phyloP scores from a whole-genome alignment of 305 asterid genomes.

The Fraxinus ornus region DNA sequence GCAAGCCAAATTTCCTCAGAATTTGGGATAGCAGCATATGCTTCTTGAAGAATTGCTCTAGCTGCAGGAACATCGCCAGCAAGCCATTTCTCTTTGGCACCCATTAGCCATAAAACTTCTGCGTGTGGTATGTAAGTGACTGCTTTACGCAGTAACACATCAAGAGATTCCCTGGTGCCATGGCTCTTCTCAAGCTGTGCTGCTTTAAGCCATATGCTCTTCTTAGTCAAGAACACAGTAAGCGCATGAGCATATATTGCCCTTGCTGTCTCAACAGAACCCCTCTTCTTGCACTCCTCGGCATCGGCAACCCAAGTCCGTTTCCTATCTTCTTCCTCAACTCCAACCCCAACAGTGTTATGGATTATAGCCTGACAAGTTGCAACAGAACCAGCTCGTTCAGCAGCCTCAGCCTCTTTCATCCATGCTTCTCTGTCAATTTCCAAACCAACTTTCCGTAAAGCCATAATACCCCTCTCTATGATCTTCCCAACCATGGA shows the following conservation, averaged over 20 bases:
- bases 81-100: slow-evolving; percentile 98
- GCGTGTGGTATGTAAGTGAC: slow-evolving; percentile 89
- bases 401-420: slow-evolving; percentile 96
- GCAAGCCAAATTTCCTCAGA: slow-evolving; percentile 98
- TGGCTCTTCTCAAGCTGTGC: slow-evolving; percentile 97
- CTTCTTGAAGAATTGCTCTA: slow-evolving; percentile 84
- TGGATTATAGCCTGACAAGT: slow-evolving; percentile 84
- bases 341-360: slow-evolving; percentile 79
- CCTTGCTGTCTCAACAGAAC: slow-evolving; percentile 88
- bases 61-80: slow-evolving; percentile 97
- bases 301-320: slow-evolving; percentile 99
- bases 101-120: slow-evolving; percentile 89
- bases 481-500: slow-evolving; percentile 71
- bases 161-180: slow-evolving; percentile 82
- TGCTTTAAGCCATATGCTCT: slow-evolving; percentile 97
- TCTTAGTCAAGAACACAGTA: slow-evolving; percentile 76
- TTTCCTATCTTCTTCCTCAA: slow-evolving; percentile 92
- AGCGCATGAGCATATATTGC: slow-evolving; percentile 82
- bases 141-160: slow-evolving; percentile 75
- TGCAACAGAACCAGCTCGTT: slow-evolving; percentile 81
- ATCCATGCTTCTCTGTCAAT: slow-evolving; percentile 91
- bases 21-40: slow-evolving; percentile 88
- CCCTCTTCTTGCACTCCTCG: slow-evolving; percentile 90
- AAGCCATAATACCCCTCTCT: slow-evolving; percentile 75
- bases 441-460: slow-evolving; percentile 79